Base-by-base conservation (phyloP, 1,284 basidiomycete genomes). In the Ganoderma lingzhi region DNA sequence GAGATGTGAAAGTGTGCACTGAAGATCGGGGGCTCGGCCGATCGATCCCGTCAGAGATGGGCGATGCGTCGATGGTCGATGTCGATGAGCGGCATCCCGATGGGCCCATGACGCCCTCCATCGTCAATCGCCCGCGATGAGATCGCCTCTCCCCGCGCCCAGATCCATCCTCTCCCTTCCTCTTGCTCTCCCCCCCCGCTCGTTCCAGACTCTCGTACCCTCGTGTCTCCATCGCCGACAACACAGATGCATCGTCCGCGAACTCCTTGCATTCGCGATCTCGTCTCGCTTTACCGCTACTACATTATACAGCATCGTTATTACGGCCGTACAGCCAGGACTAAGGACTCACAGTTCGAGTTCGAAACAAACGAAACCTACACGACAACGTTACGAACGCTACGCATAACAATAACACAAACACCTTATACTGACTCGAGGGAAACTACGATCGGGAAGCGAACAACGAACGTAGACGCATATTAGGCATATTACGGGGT, bases 1-100 rank as follows among this genome's bases (percentile, higher is more conserved):
- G 45, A 23, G 44, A 45, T 19, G 44, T 48, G 45, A 23, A 48
- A 48, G 19, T 8, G 45, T 19, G 44, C 19, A n/a, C 45, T 15
- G 60, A 68, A 69, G 71, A 73, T 73, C 69, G 67, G 48, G 48
- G 23, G 23, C 48, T 51, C 42, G 32, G 60, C 62, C 71, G 71
- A 73, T 70, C 69, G 71, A 70, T 69, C 69, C 71, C 60, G 67
- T 70, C 69, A 67, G 28, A 70, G 70, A 71, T 71, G 68, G 35
- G 62, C 66, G 69, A 68, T 69, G 67, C 12, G 39, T 32, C 39
- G 39, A 41, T 41, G 39, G 3, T 41, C 58, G 56, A 42, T 56
- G 3, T 41, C 58, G 56, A 42, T 56, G 70, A 64, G 62, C 42
- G 59, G 65, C 37, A 17, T 67, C 63, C 53, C 67, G 62, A 48